Evolutionary conservation across 208 protist species (phyloP).

Genomic region (Sergeia podlipaevii): DNA sequence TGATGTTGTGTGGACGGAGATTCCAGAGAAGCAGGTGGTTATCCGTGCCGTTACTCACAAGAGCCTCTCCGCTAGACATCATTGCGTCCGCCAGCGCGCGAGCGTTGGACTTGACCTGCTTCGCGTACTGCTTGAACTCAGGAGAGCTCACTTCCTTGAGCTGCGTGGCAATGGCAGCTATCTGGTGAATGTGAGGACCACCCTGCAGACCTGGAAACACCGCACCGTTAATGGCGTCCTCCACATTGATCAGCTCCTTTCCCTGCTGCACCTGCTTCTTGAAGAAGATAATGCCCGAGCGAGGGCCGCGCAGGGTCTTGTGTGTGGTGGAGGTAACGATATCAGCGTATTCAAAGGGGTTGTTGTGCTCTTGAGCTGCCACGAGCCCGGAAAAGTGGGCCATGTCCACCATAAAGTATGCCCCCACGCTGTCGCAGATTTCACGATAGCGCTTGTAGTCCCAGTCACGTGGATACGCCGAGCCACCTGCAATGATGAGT

Average conservation of each 20-base stretch:
- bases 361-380: slow-evolving; percentile 44
- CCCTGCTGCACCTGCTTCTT: slow-evolving; percentile 25
- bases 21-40: slow-evolving; percentile 96
- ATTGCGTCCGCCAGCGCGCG: slow-evolving; percentile 57
- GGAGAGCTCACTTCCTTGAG: slow-evolving; percentile 83
- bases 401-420: slow-evolving; percentile 95
- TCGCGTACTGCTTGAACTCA: slow-evolving; percentile 88
- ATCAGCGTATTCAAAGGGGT: slow-evolving; percentile 94
- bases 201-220: slow-evolving; percentile 96
- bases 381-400: slow-evolving; percentile 93
- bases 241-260: slow-evolving; percentile 39
- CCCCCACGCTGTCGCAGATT: slow-evolving; percentile 68
- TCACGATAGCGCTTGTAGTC: slow-evolving; percentile 85
- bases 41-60: slow-evolving; percentile 93
- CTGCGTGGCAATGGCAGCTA: slow-evolving; percentile 91
- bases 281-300: slow-evolving; percentile 93
- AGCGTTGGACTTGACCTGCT: slow-evolving; percentile 83
- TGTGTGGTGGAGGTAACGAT: slow-evolving; percentile 98
- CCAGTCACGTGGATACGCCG: slow-evolving; percentile 94
- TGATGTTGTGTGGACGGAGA: slow-evolving; percentile 82
- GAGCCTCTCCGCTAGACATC: slow-evolving; percentile 55
- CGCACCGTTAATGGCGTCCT: slow-evolving; percentile 88
- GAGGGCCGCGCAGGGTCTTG: slow-evolving; percentile 96
- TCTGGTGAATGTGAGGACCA: slow-evolving; percentile 95
- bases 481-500: slow-evolving; percentile 89